These are phyloP conservation scores for Sporothrix protearum DNA, from an alignment of 2,329 filamentous ascomycete genomes.

Conservation along the genomic window DNA sequence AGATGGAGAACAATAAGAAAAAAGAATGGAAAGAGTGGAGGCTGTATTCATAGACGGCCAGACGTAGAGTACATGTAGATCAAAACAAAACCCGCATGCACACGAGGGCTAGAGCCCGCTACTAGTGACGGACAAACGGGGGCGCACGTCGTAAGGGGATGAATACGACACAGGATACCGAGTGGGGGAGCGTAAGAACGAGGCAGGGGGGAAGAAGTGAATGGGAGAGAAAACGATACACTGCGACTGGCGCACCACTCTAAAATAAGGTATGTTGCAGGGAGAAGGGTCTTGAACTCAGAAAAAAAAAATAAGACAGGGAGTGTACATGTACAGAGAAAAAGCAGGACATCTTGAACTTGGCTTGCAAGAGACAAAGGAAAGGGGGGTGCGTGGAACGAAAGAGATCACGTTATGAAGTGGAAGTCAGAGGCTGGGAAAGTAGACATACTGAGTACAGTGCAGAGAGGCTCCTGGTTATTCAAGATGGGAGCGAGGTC, in stretches of 20 bases:
- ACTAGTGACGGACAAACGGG: slow-evolving; percentile 9
- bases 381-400: background rate
- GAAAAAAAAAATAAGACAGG: slow-evolving; percentile 4
- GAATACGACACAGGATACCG: background rate
- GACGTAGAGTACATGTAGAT: slow-evolving; percentile 5
- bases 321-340: background rate
- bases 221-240: background rate
- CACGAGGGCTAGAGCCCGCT: slow-evolving; percentile 5
- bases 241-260: slow-evolving; percentile 11
- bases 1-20: background rate
- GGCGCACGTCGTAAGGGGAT: background rate
- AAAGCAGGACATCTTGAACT: background rate
- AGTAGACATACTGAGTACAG: background rate
- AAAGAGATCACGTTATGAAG: background rate
- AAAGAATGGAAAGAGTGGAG: background rate
- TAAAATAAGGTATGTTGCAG: slow-evolving; percentile 15
- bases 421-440: background rate
- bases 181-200: background rate
- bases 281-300: background rate
- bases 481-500: background rate
- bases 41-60: background rate
- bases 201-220: slow-evolving; percentile 1
- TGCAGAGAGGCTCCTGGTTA: background rate
- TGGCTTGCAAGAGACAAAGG: background rate
- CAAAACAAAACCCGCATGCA: slow-evolving; percentile 1